Evolutionary conservation across 495 filamentous ascomycete genomes (phyloP).

Genomic region (Sphaerosporella brunnea): DNA sequence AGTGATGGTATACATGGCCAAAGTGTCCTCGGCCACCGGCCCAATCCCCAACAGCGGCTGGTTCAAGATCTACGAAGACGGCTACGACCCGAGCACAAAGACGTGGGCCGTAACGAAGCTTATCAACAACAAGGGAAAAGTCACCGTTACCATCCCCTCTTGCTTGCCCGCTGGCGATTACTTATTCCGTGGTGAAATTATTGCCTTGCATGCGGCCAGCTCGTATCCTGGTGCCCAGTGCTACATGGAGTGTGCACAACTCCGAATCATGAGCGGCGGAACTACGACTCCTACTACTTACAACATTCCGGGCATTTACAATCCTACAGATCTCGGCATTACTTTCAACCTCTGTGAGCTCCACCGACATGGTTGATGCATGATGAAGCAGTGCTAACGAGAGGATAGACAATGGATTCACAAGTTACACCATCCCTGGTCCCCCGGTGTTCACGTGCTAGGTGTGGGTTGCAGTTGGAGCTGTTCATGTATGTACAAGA

Average conservation of each 20-base stretch:
- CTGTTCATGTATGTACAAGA: too few relatives aligned
- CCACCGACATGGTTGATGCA: too few relatives aligned
- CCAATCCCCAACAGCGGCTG: constrained; percentile 24
- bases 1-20: constrained; percentile 23
- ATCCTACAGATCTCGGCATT: background rate
- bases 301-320: constrained; percentile 38
- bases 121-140: constrained; percentile 31
- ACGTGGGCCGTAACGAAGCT: constrained; percentile 33
- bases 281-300: constrained; percentile 32
- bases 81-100: constrained; percentile 27
- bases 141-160: constrained; percentile 28
- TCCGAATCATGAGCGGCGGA: constrained; percentile 31
- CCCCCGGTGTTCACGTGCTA: too few relatives aligned
- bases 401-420: too few relatives aligned
- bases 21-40: constrained; percentile 16
- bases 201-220: constrained; percentile 33
- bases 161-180: constrained; percentile 31
- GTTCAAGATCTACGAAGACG: constrained; percentile 36
- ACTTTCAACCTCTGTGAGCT: constrained; percentile 23
- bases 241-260: constrained; percentile 36
- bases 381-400: too few relatives aligned
- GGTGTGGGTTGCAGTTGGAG: too few relatives aligned
- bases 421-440: too few relatives aligned
- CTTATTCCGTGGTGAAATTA: constrained; percentile 33
- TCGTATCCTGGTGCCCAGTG: constrained; percentile 33